Percentiles rank a stretch among this genome's conserved stretches.
These are phyloP conservation scores for Penicillium sp. DNA, from an alignment of 2,329 filamentous ascomycete genomes.

Conservation along the genomic window DNA sequence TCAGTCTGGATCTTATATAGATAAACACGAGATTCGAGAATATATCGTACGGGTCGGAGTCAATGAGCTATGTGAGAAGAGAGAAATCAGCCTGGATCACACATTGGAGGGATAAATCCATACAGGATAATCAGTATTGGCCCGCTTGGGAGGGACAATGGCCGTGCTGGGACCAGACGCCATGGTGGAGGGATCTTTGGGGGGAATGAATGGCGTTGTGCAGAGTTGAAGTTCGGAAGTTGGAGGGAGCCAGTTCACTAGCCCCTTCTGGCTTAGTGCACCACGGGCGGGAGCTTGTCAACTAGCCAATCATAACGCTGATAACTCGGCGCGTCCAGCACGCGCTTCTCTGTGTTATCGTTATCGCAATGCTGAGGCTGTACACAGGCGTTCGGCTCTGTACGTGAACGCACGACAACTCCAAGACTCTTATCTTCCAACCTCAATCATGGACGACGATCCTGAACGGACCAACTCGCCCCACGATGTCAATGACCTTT, in stretches of 20 bases:
- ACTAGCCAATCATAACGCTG: constrained; percentile 16
- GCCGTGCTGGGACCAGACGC: constrained; percentile 41
- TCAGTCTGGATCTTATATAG: constrained; percentile 33
- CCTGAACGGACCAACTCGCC: constrained; percentile 24
- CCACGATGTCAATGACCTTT: constrained; percentile 63
- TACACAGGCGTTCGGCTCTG: no score
- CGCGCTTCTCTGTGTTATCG: no score
- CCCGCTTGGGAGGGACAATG: constrained; percentile 70
- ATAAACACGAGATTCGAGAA: constrained; percentile 18
- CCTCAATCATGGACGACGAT: constrained; percentile 9
- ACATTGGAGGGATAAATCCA: constrained; percentile 37
- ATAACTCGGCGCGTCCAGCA: constrained; percentile 19
- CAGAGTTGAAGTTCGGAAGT: constrained; percentile 31
- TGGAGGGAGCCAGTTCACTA: constrained; percentile 28
- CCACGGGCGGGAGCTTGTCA: constrained; percentile 10
- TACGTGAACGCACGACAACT: no score
- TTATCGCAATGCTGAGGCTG: no score
- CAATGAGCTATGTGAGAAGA: constrained; percentile 83
- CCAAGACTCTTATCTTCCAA: not conserved
- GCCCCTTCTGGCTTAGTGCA: constrained; percentile 14
- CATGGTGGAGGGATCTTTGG: constrained; percentile 32
- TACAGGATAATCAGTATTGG: constrained; percentile 84
- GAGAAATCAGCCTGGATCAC: constrained; percentile 19
- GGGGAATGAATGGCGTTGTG: constrained; percentile 21
- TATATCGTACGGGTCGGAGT: constrained; percentile 89